Evolutionary conservation across 192 early-diverging fungal species (phyloP).

Genomic region (Backusella sp.): DNA sequence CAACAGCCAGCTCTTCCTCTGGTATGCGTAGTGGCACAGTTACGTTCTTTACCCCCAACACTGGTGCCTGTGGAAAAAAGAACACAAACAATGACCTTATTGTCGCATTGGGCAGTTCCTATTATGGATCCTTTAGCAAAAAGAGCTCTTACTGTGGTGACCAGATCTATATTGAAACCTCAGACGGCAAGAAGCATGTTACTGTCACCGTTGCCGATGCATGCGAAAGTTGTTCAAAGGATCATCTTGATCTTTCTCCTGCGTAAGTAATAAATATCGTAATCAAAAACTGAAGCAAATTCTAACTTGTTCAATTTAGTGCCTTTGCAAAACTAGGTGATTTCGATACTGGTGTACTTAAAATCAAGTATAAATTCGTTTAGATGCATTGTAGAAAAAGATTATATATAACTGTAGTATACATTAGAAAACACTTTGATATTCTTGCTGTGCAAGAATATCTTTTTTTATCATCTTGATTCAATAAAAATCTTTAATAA

Average conservation of each 20-base stretch:
- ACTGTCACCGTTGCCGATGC: conserved; percentile 42
- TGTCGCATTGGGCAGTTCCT: conserved; percentile 16
- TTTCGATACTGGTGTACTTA: conserved; percentile 22
- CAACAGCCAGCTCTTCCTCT: neutral
- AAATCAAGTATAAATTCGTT: conserved; percentile 23
- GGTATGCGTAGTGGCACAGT: neutral
- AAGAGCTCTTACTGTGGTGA: conserved; percentile 36
- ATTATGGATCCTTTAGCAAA: conserved; percentile 36
- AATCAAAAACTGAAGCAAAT: too few species aligned
- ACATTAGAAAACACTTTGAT: too few species aligned
- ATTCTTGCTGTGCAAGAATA: too few species aligned
- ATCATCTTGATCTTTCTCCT: conserved; percentile 35
- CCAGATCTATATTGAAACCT: conserved; percentile 30
- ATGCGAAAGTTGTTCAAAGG: conserved; percentile 39
- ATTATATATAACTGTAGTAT: too few species aligned
- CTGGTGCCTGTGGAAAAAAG: conserved; percentile 32
- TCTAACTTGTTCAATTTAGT: neutral
- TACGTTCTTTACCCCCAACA: conserved; percentile 27
- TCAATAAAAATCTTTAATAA: too few species aligned
- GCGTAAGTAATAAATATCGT: neutral
- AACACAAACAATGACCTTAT: conserved; percentile 17
- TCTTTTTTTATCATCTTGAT: too few species aligned
- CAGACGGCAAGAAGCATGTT: conserved; percentile 33
- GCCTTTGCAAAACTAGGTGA: conserved; percentile 16
- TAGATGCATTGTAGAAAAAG: neutral